phyloP scores from a whole-genome alignment of 2,329 filamentous ascomycete genomes.

The Colletotrichum graminicola region DNA sequence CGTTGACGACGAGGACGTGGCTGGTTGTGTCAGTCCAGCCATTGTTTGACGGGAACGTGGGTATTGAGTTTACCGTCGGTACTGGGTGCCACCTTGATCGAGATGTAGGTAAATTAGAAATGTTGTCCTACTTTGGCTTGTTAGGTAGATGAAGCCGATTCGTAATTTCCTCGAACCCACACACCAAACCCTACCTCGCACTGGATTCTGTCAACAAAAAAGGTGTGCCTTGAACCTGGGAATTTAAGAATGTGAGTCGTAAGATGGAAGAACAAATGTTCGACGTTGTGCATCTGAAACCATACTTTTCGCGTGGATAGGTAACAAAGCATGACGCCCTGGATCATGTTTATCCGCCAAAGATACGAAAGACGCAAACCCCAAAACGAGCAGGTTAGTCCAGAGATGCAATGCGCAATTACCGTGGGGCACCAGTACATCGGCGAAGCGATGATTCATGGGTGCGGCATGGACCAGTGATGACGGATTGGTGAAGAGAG shows the following conservation, averaged over 20 bases:
- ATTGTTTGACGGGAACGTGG: conserved; percentile 4
- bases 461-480: conserved; percentile 3
- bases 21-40: background rate
- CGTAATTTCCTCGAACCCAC: background rate
- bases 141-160: conserved; percentile 8
- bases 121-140: background rate
- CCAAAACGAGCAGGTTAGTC: conserved; percentile 13
- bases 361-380: conserved; percentile 27
- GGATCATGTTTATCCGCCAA: conserved; percentile 24
- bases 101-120: background rate
- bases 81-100: conserved; percentile 8
- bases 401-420: conserved; percentile 39
- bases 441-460: conserved; percentile 17
- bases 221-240: background rate
- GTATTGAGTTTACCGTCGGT: conserved; percentile 13
- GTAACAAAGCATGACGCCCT: conserved; percentile 16
- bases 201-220: background rate
- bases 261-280: background rate
- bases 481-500: conserved; percentile 21
- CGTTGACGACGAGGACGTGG: conserved; percentile 12
- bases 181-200: background rate
- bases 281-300: background rate
- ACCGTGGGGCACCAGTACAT: conserved; percentile 23
- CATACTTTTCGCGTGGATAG: background rate
- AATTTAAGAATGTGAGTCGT: background rate